phyloP scores from a whole-genome alignment of 257 asterid genomes.

The Capsicum chinense region DNA sequence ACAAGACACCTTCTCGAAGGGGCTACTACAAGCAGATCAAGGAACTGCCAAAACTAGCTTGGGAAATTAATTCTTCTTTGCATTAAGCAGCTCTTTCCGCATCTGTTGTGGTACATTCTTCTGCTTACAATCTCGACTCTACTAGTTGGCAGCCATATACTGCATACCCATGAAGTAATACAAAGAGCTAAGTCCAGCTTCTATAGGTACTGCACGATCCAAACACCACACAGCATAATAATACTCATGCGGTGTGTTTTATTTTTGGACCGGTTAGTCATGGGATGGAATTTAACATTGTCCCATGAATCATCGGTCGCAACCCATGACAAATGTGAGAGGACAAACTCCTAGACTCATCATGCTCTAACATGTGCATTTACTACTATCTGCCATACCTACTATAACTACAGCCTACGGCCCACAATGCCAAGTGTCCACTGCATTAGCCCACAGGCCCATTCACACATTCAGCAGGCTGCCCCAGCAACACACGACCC shows the following conservation, averaged over 20 bases:
- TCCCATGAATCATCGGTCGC: neutral
- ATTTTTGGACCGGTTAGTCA: neutral
- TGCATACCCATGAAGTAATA: neutral
- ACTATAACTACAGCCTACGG: neutral
- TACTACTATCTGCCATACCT: neutral
- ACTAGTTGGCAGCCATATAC: neutral
- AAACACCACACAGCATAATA: neutral
- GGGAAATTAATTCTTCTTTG: neutral
- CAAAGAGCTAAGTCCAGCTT: neutral
- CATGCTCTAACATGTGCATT: neutral
- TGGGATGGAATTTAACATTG: neutral
- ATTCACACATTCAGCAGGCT: constrained; percentile 4
- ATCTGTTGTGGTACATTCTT: neutral
- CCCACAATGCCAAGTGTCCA: neutral
- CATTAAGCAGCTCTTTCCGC: neutral
- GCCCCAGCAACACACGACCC: neutral
- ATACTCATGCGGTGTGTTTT: neutral
- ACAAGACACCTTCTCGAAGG: neutral
- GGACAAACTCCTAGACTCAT: neutral
- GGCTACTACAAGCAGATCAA: neutral
- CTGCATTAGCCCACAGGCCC: neutral
- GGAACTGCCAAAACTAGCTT: constrained; percentile 1
- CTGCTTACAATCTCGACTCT: neutral
- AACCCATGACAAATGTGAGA: neutral
- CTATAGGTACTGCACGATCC: neutral